A percentile compares a stretch with the other conserved stretches of the same genome.
These are phyloP conservation scores for Tuber melanosporum DNA, from an alignment of 495 filamentous ascomycete species.

Conservation along the genomic window DNA sequence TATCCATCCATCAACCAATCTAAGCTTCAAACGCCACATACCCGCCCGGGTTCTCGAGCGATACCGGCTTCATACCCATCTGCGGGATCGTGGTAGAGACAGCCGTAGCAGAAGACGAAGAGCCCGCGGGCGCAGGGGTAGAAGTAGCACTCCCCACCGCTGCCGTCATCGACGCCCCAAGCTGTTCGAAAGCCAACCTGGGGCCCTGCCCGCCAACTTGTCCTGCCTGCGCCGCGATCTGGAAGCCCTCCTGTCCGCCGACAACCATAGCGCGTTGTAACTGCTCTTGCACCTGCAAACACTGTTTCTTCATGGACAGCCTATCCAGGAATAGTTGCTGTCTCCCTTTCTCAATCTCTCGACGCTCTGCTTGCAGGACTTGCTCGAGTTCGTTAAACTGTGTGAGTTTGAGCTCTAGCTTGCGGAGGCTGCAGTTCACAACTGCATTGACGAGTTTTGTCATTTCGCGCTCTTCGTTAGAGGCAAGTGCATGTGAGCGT, in stretches of 20 bases:
- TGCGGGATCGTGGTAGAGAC: constrained; percentile 45
- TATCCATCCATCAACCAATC: constrained; percentile 14
- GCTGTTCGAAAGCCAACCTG: constrained; percentile 49
- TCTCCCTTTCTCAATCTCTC: constrained; percentile 81
- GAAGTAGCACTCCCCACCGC: constrained; percentile 52
- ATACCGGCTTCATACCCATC: constrained; percentile 58
- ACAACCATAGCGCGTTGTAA: constrained; percentile 56
- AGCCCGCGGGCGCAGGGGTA: constrained; percentile 46
- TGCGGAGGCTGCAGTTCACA: constrained; percentile 50
- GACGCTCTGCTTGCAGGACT: constrained; percentile 80
- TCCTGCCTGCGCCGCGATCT: constrained; percentile 24
- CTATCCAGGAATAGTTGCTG: constrained; percentile 92
- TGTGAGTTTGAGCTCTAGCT: constrained; percentile 51
- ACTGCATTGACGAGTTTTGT: constrained; percentile 79
- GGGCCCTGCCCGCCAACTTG: constrained; percentile 47
- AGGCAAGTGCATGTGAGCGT: constrained; percentile 77
- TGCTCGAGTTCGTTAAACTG: constrained; percentile 96
- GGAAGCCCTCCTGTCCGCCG: constrained; percentile 46
- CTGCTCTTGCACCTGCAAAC: constrained; percentile 73
- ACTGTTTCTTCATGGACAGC: constrained; percentile 78
- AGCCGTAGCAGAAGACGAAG: constrained; percentile 39
- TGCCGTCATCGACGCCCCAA: constrained; percentile 43
- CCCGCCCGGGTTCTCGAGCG: constrained; percentile 51
- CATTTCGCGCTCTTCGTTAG: constrained; percentile 94
- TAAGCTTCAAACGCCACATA: constrained; percentile 39